These are phyloP conservation scores for Metschnikowia lachancei DNA, from an alignment of 805 yeast genomes.

Conservation along the genomic window DNA sequence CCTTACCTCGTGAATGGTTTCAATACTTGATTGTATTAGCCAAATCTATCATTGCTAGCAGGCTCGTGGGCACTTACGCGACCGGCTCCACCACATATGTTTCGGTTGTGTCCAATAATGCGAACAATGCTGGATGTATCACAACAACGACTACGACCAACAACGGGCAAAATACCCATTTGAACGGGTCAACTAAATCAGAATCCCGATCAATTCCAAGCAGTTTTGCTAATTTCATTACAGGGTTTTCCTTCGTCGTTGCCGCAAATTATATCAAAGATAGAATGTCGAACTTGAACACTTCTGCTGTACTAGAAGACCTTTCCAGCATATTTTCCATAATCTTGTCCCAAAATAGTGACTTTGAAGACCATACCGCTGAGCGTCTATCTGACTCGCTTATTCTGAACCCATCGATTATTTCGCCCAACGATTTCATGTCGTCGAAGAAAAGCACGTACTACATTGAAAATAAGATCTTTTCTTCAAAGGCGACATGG, in stretches of 20 bases:
- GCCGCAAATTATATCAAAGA: slow-evolving; percentile 21
- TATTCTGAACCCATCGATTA: not conserved
- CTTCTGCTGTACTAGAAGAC: not conserved
- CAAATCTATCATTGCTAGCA: slow-evolving; percentile 31
- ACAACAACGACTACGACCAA: slow-evolving; percentile 19
- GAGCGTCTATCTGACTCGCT: not conserved
- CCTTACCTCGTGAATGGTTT: slow-evolving; percentile 21
- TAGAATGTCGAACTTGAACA: slow-evolving; percentile 1
- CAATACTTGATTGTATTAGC: slow-evolving; percentile 29
- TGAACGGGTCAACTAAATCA: slow-evolving; percentile 15
- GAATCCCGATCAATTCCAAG: slow-evolving; percentile 7
- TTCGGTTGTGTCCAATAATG: slow-evolving; percentile 17
- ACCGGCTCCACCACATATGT: slow-evolving; percentile 26
- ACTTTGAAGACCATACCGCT: not conserved
- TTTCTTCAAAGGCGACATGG: slow-evolving; percentile 10
- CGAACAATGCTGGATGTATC: slow-evolving; percentile 8
- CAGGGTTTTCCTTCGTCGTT: slow-evolving; percentile 23
- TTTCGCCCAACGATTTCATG: not conserved
- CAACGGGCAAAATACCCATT: slow-evolving; percentile 7
- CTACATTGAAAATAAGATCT: slow-evolving; percentile 1
- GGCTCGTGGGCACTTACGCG: slow-evolving; percentile 28
- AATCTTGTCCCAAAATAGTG: not conserved
- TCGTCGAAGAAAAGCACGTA: slow-evolving; percentile 3
- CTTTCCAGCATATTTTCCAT: not conserved
- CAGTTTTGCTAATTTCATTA: slow-evolving; percentile 17